Conservation (phyloP, 228 moss, liverwort and hornwort genomes). For the Sphagnum magellanicum region DNA sequence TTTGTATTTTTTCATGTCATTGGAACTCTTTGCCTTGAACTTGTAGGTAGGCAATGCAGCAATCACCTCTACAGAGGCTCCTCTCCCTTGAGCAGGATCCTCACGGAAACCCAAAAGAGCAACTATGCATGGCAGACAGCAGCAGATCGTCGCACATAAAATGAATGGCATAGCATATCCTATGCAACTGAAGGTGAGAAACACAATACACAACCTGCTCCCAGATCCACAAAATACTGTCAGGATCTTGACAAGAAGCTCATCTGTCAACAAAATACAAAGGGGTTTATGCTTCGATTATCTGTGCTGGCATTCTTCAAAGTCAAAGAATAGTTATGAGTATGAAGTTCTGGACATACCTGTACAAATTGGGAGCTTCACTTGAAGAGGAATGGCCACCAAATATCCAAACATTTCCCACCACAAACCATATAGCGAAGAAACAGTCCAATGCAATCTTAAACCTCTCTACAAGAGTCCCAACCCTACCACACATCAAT, state of each 20-base stretch:
- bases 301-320: background rate
- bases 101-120: constrained; percentile 25
- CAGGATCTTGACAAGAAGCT: background rate
- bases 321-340: background rate
- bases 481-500: constrained; percentile 18
- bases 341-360: constrained; percentile 9
- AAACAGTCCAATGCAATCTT: constrained; percentile 52
- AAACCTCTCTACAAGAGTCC: constrained; percentile 39
- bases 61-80: constrained; percentile 21
- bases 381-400: constrained; percentile 43
- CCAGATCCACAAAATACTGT: constrained; percentile 4
- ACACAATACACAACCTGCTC: constrained; percentile 38
- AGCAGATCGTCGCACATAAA: constrained; percentile 25
- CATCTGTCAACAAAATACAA: no score
- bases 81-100: constrained; percentile 17
- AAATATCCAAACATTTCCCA: constrained; percentile 59
- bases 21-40: constrained; percentile 22
- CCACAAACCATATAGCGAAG: constrained; percentile 61
- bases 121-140: constrained; percentile 31
- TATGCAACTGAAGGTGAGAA: constrained; percentile 28
- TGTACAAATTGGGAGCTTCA: constrained; percentile 56
- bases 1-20: constrained; percentile 22
- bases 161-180: constrained; percentile 29
- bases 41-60: constrained; percentile 33
- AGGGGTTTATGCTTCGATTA: no score